Evolutionary conservation across 257 asterid species (phyloP).

Genomic region (Dorcoceras hygrometricum): DNA sequence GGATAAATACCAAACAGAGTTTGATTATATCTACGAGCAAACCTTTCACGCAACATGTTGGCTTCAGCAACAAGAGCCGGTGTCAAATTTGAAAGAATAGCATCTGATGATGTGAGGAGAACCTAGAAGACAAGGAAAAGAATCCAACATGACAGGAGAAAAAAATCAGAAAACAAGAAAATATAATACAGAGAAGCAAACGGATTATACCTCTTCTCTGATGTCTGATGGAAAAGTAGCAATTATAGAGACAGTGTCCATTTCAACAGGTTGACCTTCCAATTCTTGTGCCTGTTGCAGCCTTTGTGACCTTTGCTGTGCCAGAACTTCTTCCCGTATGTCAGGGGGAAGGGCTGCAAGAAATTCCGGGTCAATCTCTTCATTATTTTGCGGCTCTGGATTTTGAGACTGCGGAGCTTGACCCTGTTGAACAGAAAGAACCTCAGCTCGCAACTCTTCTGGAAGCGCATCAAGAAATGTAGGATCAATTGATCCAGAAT

Average conservation of each 20-base stretch:
- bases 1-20: slow-evolving; percentile 81
- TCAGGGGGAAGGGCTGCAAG: slow-evolving; percentile 97
- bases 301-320: slow-evolving; percentile 94
- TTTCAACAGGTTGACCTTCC: slow-evolving; percentile 98
- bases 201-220: slow-evolving; percentile 75
- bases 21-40: slow-evolving; percentile 88
- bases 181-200: background rate
- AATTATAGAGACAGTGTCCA: slow-evolving; percentile 95
- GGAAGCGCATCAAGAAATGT: slow-evolving; percentile 96
- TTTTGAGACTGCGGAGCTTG: slow-evolving; percentile 67
- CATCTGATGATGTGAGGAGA: slow-evolving; percentile 94
- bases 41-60: slow-evolving; percentile 91
- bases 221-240: slow-evolving; percentile 96
- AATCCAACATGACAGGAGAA: background rate
- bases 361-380: slow-evolving; percentile 93
- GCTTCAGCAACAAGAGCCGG: slow-evolving; percentile 99
- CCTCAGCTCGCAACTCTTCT: slow-evolving; percentile 95
- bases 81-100: slow-evolving; percentile 85
- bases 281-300: slow-evolving; percentile 82
- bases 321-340: slow-evolving; percentile 90
- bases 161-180: background rate
- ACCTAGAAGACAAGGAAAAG: slow-evolving; percentile 43
- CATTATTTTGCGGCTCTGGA: slow-evolving; percentile 78
- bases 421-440: slow-evolving; percentile 88
- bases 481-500: slow-evolving; percentile 76